Base-by-base conservation (phyloP, 73 alveolate genomes). In the Blepharisma stoltei region DNA sequence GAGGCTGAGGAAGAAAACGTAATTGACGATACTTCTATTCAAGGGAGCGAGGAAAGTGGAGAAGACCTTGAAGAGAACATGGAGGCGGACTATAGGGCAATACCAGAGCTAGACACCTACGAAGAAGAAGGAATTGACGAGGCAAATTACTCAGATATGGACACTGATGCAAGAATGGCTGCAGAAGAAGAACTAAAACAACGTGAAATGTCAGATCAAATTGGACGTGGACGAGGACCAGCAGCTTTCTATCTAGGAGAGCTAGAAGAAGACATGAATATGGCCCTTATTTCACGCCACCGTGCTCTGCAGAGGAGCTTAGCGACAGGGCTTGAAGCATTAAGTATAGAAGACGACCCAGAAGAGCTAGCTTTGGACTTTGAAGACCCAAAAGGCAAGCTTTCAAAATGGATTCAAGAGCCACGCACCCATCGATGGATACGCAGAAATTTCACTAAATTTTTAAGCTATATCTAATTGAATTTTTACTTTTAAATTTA, bases 361-460 rank as follows among this genome's bases (percentile, higher is more conserved):
- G 93, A 93, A 76, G 97, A 92, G 54, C 81, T 82, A 78, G 90
- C 85, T 86, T 87, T 96, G 43, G 95, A 90, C 73, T 88, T 85
- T 68, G 99, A 93, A 66, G 97, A 93, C 70, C 96, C 92, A 6
- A 95, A 94, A 83, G 99, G 99, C 9, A 95, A 93, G 73, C 90
- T 94, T 46, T 70, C 93, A 11, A 82, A 76, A 6, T 96, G 99
- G 99, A 76, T 96, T 14, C 82, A 89, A 54, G 97, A 95, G 75
- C 97, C 97, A 6, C 94, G 95, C 70, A 94, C 98, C 20, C 80
- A 81, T 20, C 83, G 96, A 77, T 95, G 89, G 89, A 92, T 95
- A 54, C 87, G 97, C 76, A 83, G 92, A n/a, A 86, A 81, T 52
- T 95, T 95, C 90, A 73, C 87, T 20, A 78, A 83, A 54, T 95